phyloP scores from a whole-genome alignment of 179 eudicot genomes.

The Heliamphora ciliata region DNA sequence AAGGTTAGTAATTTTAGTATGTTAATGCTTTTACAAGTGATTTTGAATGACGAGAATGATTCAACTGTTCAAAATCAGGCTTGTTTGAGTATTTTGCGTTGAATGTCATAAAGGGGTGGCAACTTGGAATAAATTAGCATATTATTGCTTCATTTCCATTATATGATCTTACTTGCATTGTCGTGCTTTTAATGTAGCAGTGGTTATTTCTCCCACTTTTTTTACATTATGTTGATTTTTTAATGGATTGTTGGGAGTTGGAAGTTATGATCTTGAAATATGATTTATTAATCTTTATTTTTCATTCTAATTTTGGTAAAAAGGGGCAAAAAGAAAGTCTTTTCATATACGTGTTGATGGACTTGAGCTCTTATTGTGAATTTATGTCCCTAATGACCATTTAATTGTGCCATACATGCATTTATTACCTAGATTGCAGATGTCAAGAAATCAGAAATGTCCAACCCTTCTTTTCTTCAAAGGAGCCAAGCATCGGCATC shows the following conservation, averaged over 20 bases:
- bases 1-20: background rate
- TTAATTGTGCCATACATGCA: no score
- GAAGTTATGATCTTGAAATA: no score
- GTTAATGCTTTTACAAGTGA: background rate
- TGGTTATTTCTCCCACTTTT: conserved; percentile 1
- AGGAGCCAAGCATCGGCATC: no score
- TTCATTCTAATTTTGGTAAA: no score
- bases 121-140: background rate
- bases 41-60: background rate
- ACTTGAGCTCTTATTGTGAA: no score
- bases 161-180: background rate
- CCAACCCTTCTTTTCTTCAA: no score
- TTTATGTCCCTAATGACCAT: no score
- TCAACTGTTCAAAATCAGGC: background rate
- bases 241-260: conserved; percentile 2
- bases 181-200: background rate
- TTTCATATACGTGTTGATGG: no score
- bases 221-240: conserved; percentile 5
- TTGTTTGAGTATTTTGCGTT: background rate
- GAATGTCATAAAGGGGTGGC: background rate
- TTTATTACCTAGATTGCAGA: no score
- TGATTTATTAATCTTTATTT: no score
- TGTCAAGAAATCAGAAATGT: no score
- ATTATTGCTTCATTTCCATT: conserved; percentile 1
- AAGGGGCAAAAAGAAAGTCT: no score